A percentile compares a stretch with the other conserved stretches of the same genome.
Conservation (phyloP, 352 stramenopile genomes). For the Phytophthora ramorum region DNA sequence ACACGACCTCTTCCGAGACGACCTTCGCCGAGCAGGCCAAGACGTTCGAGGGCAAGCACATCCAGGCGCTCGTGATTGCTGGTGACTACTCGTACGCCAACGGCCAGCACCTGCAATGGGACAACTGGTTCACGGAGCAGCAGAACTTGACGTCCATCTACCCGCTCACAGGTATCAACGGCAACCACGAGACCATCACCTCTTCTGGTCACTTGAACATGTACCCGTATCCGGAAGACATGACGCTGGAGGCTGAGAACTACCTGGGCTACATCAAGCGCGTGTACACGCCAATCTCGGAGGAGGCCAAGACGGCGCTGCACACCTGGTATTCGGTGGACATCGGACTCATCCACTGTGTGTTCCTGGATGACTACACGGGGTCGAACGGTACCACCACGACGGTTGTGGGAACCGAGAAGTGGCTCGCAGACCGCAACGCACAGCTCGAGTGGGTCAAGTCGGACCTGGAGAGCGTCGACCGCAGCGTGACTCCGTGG, state of each 20-base stretch:
- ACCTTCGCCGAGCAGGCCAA: constrained; percentile 42
- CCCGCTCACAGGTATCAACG: constrained; percentile 56
- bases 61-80: constrained; percentile 55
- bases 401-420: constrained; percentile 47
- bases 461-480: constrained; percentile 59
- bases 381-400: constrained; percentile 41
- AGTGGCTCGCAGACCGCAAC: constrained; percentile 46
- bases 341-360: constrained; percentile 59
- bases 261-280: constrained; percentile 56
- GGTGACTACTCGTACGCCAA: constrained; percentile 79
- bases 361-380: constrained; percentile 75
- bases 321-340: constrained; percentile 64
- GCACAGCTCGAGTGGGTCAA: constrained; percentile 65
- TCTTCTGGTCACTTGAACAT: constrained; percentile 50
- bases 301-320: constrained; percentile 38
- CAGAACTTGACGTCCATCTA: constrained; percentile 54
- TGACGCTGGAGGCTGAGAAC: constrained; percentile 41
- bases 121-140: constrained; percentile 71
- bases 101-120: constrained; percentile 68
- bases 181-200: constrained; percentile 74
- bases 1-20: constrained; percentile 45
- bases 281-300: constrained; percentile 57
- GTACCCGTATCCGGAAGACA: constrained; percentile 48
- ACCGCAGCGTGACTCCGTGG: constrained; percentile 82
- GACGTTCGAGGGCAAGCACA: constrained; percentile 46